Percentiles rank a stretch among this genome's conserved stretches.
Evolutionary conservation across 495 filamentous ascomycete genomes (phyloP).

Genomic region (Mycothermus thermophilus): DNA sequence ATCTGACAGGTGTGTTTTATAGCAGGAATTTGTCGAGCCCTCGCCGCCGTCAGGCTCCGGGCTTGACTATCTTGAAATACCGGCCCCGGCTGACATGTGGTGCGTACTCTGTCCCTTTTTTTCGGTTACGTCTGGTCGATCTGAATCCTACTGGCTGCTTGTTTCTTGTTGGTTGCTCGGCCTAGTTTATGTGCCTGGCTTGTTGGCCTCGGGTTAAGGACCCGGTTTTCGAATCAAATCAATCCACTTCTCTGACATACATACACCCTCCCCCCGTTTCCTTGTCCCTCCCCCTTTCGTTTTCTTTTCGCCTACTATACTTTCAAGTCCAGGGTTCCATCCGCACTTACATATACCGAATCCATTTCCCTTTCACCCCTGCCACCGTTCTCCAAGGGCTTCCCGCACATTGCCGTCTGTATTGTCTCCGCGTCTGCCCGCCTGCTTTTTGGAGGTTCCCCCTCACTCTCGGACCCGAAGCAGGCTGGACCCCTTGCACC

Average conservation of each 20-base stretch:
- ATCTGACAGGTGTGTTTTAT: slow-evolving; percentile 17
- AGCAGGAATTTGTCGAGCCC: slow-evolving; percentile 36
- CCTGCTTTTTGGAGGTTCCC: slow-evolving; percentile 1
- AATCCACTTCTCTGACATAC: too few species aligned
- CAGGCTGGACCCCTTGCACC: too few species aligned
- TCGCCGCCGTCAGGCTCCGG: slow-evolving; percentile 32
- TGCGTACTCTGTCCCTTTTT: slow-evolving; percentile 17
- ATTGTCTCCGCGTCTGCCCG: too few species aligned
- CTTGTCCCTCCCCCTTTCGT: too few species aligned
- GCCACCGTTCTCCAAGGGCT: slow-evolving; percentile 12
- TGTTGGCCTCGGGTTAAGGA: too few species aligned
- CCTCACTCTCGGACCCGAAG: too few species aligned
- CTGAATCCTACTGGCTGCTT: neutral
- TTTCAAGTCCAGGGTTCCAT: slow-evolving; percentile 7
- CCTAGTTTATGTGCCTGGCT: too few species aligned
- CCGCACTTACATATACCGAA: slow-evolving; percentile 18
- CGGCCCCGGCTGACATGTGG: slow-evolving; percentile 35
- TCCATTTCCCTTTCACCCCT: slow-evolving; percentile 16
- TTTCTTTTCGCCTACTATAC: too few species aligned
- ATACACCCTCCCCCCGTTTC: too few species aligned
- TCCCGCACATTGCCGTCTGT: slow-evolving; percentile 4
- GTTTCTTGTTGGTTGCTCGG: too few species aligned
- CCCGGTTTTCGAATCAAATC: too few species aligned
- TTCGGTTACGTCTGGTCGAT: slow-evolving; percentile 1
- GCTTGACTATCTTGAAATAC: slow-evolving; percentile 36